Percentiles rank a stretch among this genome's conserved stretches.
phyloP scores from a whole-genome alignment of 768 basidiomycete genomes.

The Lentinula detonsa region DNA sequence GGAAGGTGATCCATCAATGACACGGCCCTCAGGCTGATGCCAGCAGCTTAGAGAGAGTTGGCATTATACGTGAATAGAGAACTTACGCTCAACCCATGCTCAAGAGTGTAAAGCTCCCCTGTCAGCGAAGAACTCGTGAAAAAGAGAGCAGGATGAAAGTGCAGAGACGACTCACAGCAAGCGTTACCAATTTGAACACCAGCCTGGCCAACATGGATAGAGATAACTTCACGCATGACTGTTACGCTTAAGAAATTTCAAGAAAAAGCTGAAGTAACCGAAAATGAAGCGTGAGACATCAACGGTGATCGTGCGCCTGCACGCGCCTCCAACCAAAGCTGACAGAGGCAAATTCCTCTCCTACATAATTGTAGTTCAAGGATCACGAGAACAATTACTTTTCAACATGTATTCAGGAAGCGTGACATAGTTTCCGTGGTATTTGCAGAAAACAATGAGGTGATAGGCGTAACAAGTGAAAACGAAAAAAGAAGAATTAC shows the following conservation, averaged over 20 bases:
- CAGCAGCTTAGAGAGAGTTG: constrained; percentile 10
- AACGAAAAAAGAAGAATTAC: constrained; percentile 4
- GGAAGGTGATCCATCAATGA: constrained; percentile 64
- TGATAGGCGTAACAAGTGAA: background rate
- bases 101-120: constrained; percentile 98
- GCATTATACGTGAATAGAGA: background rate
- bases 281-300: background rate
- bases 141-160: constrained; percentile 9
- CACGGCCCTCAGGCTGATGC: constrained; percentile 83
- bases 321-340: background rate
- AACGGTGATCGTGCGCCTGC: background rate
- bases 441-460: background rate
- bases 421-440: background rate
- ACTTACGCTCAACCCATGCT: constrained; percentile 92
- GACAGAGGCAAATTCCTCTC: no score
- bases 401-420: no score
- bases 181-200: constrained; percentile 94
- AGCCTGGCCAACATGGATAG: constrained; percentile 95
- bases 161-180: constrained; percentile 64
- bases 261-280: background rate
- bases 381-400: no score
- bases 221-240: constrained; percentile 86
- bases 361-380: no score
- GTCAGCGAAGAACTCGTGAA: constrained; percentile 15
- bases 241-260: background rate